Evolutionary conservation across 805 yeast genomes (phyloP).

Genomic region (Brettanomyces nanus): DNA sequence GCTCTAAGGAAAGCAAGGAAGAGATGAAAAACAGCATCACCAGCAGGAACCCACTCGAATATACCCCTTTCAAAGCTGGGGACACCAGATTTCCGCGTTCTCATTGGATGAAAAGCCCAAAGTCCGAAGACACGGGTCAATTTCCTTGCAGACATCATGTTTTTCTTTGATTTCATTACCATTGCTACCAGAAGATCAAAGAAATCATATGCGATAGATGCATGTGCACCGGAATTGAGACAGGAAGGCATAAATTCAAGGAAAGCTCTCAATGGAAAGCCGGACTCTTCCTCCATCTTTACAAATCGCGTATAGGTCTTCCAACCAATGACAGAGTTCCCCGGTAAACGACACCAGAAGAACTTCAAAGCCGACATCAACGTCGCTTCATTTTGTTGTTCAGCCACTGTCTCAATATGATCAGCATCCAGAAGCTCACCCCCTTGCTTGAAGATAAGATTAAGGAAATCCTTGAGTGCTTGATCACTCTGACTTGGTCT

Average conservation of each 20-base stretch:
- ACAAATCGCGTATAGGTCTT: slow-evolving; percentile 67
- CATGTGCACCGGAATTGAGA: slow-evolving; percentile 76
- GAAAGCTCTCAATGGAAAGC: slow-evolving; percentile 67
- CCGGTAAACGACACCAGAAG: slow-evolving; percentile 81
- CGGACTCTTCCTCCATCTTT: slow-evolving; percentile 52
- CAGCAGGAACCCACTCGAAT: slow-evolving; percentile 68
- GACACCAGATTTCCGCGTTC: slow-evolving; percentile 28
- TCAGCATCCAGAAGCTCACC: slow-evolving; percentile 39
- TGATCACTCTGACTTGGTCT: slow-evolving; percentile 60
- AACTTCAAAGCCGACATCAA: slow-evolving; percentile 70
- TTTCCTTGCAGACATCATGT: slow-evolving; percentile 72
- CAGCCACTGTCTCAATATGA: slow-evolving; percentile 33
- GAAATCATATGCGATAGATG: slow-evolving; percentile 82
- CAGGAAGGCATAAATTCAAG: slow-evolving; percentile 79
- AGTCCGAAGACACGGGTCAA: slow-evolving; percentile 74
- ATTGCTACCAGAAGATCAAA: slow-evolving; percentile 71
- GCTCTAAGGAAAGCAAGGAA: slow-evolving; percentile 70
- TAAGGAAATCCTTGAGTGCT: slow-evolving; percentile 49
- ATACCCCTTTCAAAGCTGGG: slow-evolving; percentile 59
- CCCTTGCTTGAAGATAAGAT: slow-evolving; percentile 43
- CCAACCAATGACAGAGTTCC: slow-evolving; percentile 79
- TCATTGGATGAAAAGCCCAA: slow-evolving; percentile 62
- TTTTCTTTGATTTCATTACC: slow-evolving; percentile 70
- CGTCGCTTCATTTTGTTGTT: slow-evolving; percentile 57
- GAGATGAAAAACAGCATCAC: slow-evolving; percentile 81